Evolutionary conservation across 2,329 filamentous ascomycete species (phyloP).

Genomic region (Hymenoscyphus linearis): DNA sequence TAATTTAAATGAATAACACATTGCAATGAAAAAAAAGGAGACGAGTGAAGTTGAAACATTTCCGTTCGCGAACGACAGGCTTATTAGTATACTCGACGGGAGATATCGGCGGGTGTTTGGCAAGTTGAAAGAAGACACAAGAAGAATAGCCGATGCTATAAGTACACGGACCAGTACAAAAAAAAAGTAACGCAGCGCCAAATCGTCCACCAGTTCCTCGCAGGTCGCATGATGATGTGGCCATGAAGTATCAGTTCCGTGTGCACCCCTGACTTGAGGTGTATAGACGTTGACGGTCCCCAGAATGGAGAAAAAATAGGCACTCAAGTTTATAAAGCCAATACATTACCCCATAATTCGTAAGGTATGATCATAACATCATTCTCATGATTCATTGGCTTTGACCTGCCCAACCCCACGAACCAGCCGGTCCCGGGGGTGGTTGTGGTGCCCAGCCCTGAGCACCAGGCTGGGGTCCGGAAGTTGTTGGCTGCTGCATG

Average conservation of each 20-base stretch:
- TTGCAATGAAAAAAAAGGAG: slow-evolving; percentile 1
- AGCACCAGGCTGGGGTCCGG: slow-evolving; percentile 27
- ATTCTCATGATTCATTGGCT: slow-evolving; percentile 19
- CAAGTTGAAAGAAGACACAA: slow-evolving; percentile 4
- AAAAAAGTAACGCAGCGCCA: slow-evolving; percentile 18
- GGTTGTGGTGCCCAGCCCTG: slow-evolving; percentile 33
- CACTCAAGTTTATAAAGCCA: slow-evolving; percentile 15
- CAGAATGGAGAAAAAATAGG: slow-evolving; percentile 8
- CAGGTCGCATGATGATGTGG: too few relatives aligned
- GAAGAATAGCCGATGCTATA: slow-evolving; percentile 14
- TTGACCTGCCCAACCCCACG: slow-evolving; percentile 31
- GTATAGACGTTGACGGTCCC: neutral
- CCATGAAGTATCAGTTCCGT: slow-evolving; percentile 19
- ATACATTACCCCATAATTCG: slow-evolving; percentile 20
- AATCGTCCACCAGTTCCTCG: slow-evolving; percentile 26
- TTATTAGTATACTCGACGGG: slow-evolving; percentile 4
- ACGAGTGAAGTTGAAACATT: neutral
- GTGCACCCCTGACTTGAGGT: slow-evolving; percentile 9
- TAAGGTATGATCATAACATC: slow-evolving; percentile 16
- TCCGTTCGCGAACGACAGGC: slow-evolving; percentile 1
- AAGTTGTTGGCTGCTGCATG: slow-evolving; percentile 59
- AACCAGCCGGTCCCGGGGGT: slow-evolving; percentile 22
- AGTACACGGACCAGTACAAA: slow-evolving; percentile 24
- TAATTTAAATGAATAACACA: slow-evolving; percentile 9
- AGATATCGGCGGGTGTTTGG: slow-evolving; percentile 9